These are phyloP conservation scores for Fusarium hainanense DNA, from an alignment of 2,329 filamentous ascomycete genomes.

Conservation along the genomic window DNA sequence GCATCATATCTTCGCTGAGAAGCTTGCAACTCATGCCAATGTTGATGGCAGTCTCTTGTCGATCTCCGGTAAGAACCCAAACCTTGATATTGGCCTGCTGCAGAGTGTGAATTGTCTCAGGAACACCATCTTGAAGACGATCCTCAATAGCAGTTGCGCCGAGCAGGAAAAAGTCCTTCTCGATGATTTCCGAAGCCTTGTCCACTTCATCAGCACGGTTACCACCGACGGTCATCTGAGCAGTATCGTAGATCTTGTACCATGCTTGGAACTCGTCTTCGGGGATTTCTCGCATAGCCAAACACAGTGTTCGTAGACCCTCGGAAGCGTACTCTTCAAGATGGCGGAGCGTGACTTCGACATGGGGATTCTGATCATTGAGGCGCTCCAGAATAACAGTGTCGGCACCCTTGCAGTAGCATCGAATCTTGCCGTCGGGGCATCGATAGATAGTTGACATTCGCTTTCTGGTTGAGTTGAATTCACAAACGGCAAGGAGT, in stretches of 20 bases:
- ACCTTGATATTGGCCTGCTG: slow-evolving; percentile 98
- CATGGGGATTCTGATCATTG: slow-evolving; percentile 82
- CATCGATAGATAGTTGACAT: slow-evolving; percentile 99
- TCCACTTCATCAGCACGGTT: slow-evolving; percentile 95
- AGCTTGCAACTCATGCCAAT: slow-evolving; percentile 99
- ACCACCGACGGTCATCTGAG: slow-evolving; percentile 88
- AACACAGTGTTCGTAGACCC: slow-evolving; percentile 90
- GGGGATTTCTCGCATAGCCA: slow-evolving; percentile 92
- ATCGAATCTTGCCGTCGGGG: slow-evolving; percentile 92
- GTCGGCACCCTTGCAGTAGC: slow-evolving; percentile 96
- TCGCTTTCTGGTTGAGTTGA: slow-evolving; percentile 92
- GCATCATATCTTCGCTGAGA: slow-evolving; percentile 98
- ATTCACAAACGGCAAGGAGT: slow-evolving; percentile 95
- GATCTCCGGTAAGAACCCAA: slow-evolving; percentile 96
- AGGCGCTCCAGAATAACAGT: slow-evolving; percentile 96
- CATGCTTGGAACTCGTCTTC: slow-evolving; percentile 91
- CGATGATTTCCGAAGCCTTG: slow-evolving; percentile 95
- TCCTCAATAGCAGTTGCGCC: slow-evolving; percentile 98
- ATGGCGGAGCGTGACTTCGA: slow-evolving; percentile 90
- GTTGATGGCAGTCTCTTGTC: slow-evolving; percentile 99
- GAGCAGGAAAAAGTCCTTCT: slow-evolving; percentile 89
- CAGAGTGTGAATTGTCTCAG: slow-evolving; percentile 96
- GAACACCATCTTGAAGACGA: slow-evolving; percentile 94
- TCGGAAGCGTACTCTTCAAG: slow-evolving; percentile 99
- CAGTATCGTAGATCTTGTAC: slow-evolving; percentile 86